Conservation (phyloP, 306 rosid species). For the Cucumis hystrix region DNA sequence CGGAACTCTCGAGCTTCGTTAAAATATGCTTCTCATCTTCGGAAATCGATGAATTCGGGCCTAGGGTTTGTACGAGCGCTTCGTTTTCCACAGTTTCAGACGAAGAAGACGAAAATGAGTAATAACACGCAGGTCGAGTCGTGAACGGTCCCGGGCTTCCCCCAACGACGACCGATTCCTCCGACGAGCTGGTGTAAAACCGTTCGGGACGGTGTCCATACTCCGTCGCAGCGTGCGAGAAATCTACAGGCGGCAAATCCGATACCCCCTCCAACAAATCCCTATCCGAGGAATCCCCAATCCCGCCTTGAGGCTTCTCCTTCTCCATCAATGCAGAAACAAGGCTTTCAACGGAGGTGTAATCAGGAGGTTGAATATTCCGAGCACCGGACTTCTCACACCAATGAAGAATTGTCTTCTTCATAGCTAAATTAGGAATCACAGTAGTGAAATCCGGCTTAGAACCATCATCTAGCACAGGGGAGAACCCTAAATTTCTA, state of each 20-base stretch:
- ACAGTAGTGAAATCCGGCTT: conserved; percentile 62
- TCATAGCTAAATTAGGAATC: conserved; percentile 56
- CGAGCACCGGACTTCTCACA: conserved; percentile 23
- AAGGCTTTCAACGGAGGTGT: conserved; percentile 27
- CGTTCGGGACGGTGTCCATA: conserved; percentile 39
- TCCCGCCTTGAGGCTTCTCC: conserved; percentile 24
- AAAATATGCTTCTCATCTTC: conserved; percentile 40
- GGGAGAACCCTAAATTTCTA: conserved; percentile 31
- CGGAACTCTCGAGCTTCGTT: conserved; percentile 33
- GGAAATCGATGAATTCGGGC: conserved; percentile 22
- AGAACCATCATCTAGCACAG: conserved; percentile 43
- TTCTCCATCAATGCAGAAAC: conserved; percentile 22
- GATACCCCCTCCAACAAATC: conserved; percentile 53
- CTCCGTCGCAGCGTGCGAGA: conserved; percentile 85
- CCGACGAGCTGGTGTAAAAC: conserved; percentile 37
- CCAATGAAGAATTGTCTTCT: conserved; percentile 48
- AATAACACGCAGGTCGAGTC: conserved; percentile 55
- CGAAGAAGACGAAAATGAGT: conserved; percentile 53
- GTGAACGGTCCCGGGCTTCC: conserved; percentile 50
- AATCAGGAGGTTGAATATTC: conserved; percentile 40
- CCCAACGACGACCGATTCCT: conserved; percentile 25
- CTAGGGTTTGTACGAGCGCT: conserved; percentile 8
- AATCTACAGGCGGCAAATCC: conserved; percentile 41
- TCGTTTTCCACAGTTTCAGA: conserved; percentile 34
- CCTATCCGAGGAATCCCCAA: conserved; percentile 70